Conservation (phyloP, 2,329 filamentous ascomycete genomes). For the Lachnellula cervina region DNA sequence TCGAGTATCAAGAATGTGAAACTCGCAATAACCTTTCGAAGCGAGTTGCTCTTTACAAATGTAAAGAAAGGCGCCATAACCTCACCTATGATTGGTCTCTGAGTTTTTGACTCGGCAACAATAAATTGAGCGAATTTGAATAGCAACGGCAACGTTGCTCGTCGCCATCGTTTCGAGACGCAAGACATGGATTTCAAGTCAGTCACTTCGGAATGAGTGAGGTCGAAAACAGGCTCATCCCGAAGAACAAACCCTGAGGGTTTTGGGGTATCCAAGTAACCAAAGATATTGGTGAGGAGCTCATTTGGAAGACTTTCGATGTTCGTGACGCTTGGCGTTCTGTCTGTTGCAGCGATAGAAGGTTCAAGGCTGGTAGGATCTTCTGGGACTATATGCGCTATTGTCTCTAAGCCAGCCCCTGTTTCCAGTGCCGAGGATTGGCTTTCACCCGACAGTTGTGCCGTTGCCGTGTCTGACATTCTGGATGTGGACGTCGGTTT, state of each 20-base stretch:
- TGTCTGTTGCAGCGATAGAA: neutral
- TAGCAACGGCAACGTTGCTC: constrained; percentile 47
- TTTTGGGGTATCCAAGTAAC: constrained; percentile 45
- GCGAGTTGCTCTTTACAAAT: constrained; percentile 33
- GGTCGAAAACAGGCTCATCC: constrained; percentile 42
- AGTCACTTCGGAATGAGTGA: constrained; percentile 35
- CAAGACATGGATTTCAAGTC: constrained; percentile 53
- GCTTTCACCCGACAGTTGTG: neutral
- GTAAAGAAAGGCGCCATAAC: constrained; percentile 27
- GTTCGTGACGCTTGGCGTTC: neutral
- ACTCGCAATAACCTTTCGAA: constrained; percentile 40
- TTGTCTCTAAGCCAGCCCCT: no score
- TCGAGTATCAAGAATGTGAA: constrained; percentile 40
- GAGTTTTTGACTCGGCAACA: constrained; percentile 27
- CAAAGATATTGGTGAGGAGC: constrained; percentile 53
- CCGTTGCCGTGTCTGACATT: neutral
- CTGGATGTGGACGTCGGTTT: neutral
- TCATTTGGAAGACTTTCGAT: constrained; percentile 51
- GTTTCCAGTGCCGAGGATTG: no score
- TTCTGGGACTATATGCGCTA: neutral
- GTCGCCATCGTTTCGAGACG: constrained; percentile 50
- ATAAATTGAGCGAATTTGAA: constrained; percentile 50
- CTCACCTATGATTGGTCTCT: constrained; percentile 10
- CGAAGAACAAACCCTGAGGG: constrained; percentile 40
- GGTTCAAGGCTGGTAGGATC: neutral